A percentile compares a stretch with the other conserved stretches of the same genome.
Evolutionary conservation across 2,329 filamentous ascomycete species (phyloP).

Genomic region (Penicillium palitans): DNA sequence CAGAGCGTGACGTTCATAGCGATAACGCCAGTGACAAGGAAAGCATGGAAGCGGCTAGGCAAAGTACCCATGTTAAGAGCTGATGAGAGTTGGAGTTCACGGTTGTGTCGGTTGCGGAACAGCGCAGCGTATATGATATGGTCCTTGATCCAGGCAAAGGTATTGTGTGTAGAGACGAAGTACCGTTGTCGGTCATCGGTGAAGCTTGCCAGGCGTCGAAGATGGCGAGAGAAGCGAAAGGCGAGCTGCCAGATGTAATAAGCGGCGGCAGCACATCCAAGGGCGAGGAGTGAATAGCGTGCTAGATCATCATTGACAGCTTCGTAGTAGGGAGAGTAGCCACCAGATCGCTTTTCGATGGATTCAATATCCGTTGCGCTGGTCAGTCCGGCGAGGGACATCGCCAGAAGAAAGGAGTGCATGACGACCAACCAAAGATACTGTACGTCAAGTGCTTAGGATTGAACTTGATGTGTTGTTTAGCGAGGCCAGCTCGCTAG

Average conservation of each 20-base stretch:
- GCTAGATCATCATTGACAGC: constrained; percentile 57
- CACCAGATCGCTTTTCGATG: constrained; percentile 27
- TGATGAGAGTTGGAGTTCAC: constrained; percentile 46
- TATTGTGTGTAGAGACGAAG: constrained; percentile 60
- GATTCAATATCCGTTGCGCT: constrained; percentile 30
- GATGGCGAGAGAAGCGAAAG: constrained; percentile 63
- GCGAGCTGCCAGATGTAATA: constrained; percentile 68
- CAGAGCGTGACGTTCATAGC: constrained; percentile 53
- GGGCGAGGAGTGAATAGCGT: constrained; percentile 62
- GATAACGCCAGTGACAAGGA: constrained; percentile 44
- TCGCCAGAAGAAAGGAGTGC: constrained; percentile 22
- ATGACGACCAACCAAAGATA: constrained; percentile 17
- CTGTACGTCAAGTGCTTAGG: background rate
- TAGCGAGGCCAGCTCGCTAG: constrained; percentile 36
- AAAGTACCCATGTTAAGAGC: constrained; percentile 49
- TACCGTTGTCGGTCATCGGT: constrained; percentile 78
- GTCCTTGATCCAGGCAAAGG: constrained; percentile 68
- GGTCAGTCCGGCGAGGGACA: constrained; percentile 33
- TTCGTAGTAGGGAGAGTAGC: constrained; percentile 27
- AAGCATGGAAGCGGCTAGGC: constrained; percentile 48
- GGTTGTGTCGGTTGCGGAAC: constrained; percentile 46
- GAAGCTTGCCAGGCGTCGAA: constrained; percentile 72
- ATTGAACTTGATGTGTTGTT: background rate
- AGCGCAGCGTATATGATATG: constrained; percentile 58
- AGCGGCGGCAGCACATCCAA: constrained; percentile 62